Base-by-base conservation (phyloP, 257 asterid species). In the Penstemon davidsonii region DNA sequence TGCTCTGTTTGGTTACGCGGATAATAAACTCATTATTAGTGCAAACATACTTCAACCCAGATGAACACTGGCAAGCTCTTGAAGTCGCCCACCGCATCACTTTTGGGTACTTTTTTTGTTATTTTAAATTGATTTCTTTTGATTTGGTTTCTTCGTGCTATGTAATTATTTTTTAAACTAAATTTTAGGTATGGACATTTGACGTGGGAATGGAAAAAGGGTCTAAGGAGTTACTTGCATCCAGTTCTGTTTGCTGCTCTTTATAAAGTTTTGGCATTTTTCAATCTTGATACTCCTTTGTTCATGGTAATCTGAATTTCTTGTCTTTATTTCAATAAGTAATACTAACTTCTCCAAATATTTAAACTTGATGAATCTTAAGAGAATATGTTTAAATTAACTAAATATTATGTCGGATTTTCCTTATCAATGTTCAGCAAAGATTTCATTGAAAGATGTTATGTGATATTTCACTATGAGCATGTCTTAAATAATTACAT, bases 1-100 rank as follows among this genome's bases (percentile, higher is more conserved):
- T 13, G 5, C 58, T 68, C 39, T 68, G 73, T 69, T 76, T 85
- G 73, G 73, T 45, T 46, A 0, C 63, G 12, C 74, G 91, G 71
- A 56, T 82, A 4, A 62, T 79, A 60, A 90, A 87, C 63, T 88
- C 96, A 15, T 76, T 92, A 60, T 70, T 92, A 59, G 91, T 89
- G n/a, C 96, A 87, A 65, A 93, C 98, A 19, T 93, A 93, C 76
- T 93, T 93, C 85, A 93, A 90, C 61, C 97, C 98, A 38, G 98
- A 93, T 79, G 98, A 93, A 72, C 98, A 93, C 55, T 93, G 97
- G 96, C 98, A 93, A 84, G 90, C 92, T 68, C 97, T 88, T 69
- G 91, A 85, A 74, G 88, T 85, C 54, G 86, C 85, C 8, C 98
- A 92, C 67, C 82, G 72, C 61, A 85, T 91, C 52, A 54, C 91